Evolutionary conservation across 352 stramenopile species (phyloP), one percentile per base, ranked within the genome.

Genomic region (Albugo laibachii): DNA sequence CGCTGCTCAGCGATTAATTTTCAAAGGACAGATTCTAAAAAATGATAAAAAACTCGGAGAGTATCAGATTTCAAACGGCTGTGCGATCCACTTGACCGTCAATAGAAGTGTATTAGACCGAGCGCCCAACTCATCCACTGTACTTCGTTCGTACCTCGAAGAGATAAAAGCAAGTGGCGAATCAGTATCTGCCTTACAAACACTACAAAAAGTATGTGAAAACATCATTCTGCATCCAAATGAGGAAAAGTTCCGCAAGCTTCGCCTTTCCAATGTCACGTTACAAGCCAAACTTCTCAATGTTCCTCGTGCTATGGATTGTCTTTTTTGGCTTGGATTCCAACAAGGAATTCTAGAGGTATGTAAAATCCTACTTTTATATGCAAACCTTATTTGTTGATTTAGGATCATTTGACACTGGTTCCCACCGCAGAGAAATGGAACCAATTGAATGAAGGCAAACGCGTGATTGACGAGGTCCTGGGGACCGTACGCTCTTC

Each of bases 11-110:
- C 77, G 77, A 11, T 60, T 91, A 36, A 91, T 91, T 49, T 91
- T 91, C 57, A 74, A 91, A 53, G 77, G 77, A 14, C 74, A 85
- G 52, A 83, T 91, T 58, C 55, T 91, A 20, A 68, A 87, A 55
- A 60, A 91, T 56, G 69, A 64, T 41, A 76, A 80, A 44, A 42
- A 58, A 11, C 52, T 91, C 49, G 53, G 53, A 49, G 74, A 76
- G 13, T 91, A 91, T 62, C 57, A 63, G 54, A 64, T 91, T 48
- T 45, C 43, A 1, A 49, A 58, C 0, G 78, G 69, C 35, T 80
- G 74, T 50, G 73, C 75, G 20, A 45, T 91, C 47, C 78, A 91
- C 44, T 56, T 91, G 47, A 85, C 73, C 39, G 53, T 87, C 15
- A 64, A 59, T 10, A 52, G 35, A 19, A 55, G 46, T 16, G 19